These are phyloP conservation scores for Bisporella sp. DNA, from an alignment of 2,329 filamentous ascomycete species.

Conservation along the genomic window DNA sequence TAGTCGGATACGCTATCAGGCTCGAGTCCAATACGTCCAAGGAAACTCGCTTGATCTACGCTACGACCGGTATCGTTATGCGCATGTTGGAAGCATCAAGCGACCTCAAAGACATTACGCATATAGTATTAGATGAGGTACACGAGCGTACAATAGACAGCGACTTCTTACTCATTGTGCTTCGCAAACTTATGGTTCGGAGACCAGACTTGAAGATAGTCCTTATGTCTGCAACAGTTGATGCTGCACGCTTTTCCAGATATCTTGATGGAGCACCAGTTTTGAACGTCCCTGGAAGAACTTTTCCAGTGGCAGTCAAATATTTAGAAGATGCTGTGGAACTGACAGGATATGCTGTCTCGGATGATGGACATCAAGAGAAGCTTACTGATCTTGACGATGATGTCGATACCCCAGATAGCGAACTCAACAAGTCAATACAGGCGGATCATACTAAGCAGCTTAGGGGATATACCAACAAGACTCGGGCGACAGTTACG, in stretches of 20 bases:
- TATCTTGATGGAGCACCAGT: slow-evolving; percentile 84
- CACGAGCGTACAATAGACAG: slow-evolving; percentile 96
- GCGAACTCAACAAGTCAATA: slow-evolving; percentile 37
- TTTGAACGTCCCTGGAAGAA: slow-evolving; percentile 84
- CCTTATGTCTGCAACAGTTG: slow-evolving; percentile 95
- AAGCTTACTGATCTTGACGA: slow-evolving; percentile 59
- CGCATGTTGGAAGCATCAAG: slow-evolving; percentile 90
- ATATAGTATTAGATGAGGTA: slow-evolving; percentile 94
- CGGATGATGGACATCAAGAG: slow-evolving; percentile 37
- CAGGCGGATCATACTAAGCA: slow-evolving; percentile 53
- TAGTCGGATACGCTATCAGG: slow-evolving; percentile 91
- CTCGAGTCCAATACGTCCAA: slow-evolving; percentile 80
- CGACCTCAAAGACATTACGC: slow-evolving; percentile 82
- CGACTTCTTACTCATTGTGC: slow-evolving; percentile 88
- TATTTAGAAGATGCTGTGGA: slow-evolving; percentile 93
- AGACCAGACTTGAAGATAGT: slow-evolving; percentile 83
- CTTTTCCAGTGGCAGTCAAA: slow-evolving; percentile 81
- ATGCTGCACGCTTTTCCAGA: slow-evolving; percentile 82
- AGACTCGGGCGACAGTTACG: slow-evolving; percentile 67
- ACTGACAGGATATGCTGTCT: slow-evolving; percentile 62
- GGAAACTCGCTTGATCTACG: slow-evolving; percentile 81
- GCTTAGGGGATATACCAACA: slow-evolving; percentile 65
- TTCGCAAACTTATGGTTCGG: slow-evolving; percentile 71
- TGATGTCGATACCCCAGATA: slow-evolving; percentile 41
- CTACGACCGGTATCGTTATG: slow-evolving; percentile 90